These are phyloP conservation scores for Diaporthe destruens DNA, from an alignment of 2,329 filamentous ascomycete species.

Conservation along the genomic window DNA sequence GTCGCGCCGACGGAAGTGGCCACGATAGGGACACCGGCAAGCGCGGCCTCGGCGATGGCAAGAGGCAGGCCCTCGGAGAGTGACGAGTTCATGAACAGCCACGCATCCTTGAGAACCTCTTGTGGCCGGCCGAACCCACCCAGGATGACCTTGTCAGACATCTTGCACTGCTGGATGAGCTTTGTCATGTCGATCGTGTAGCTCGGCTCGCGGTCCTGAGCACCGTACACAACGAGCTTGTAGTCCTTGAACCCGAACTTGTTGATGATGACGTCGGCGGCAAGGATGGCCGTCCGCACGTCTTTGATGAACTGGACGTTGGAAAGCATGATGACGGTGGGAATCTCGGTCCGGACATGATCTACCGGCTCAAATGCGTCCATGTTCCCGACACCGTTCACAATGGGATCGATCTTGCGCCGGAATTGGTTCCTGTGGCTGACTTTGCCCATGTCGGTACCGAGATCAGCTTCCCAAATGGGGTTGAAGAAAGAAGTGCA, in stretches of 20 bases:
- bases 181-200: constrained; percentile 71
- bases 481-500: constrained; percentile 73
- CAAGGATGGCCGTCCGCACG: constrained; percentile 73
- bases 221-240: constrained; percentile 72
- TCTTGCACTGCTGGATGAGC: constrained; percentile 67
- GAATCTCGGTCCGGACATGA: constrained; percentile 68
- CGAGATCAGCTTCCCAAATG: constrained; percentile 73
- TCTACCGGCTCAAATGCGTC: constrained; percentile 71
- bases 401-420: constrained; percentile 73
- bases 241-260: constrained; percentile 76
- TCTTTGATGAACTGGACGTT: constrained; percentile 72
- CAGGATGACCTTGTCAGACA: constrained; percentile 64
- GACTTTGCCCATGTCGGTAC: constrained; percentile 67
- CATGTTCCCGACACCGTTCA: constrained; percentile 75
- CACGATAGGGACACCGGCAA: constrained; percentile 67
- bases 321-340: constrained; percentile 75
- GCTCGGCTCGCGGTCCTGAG: constrained; percentile 71
- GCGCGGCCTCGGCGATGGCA: constrained; percentile 69
- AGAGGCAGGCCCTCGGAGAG: constrained; percentile 68
- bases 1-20: constrained; percentile 69
- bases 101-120: constrained; percentile 66
- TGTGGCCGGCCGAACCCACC: constrained; percentile 69
- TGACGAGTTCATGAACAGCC: constrained; percentile 70
- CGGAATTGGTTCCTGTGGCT: constrained; percentile 69
- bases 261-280: constrained; percentile 75